Conservation (phyloP, 1,139 yeast genomes). For the Pichia inconspicua region DNA sequence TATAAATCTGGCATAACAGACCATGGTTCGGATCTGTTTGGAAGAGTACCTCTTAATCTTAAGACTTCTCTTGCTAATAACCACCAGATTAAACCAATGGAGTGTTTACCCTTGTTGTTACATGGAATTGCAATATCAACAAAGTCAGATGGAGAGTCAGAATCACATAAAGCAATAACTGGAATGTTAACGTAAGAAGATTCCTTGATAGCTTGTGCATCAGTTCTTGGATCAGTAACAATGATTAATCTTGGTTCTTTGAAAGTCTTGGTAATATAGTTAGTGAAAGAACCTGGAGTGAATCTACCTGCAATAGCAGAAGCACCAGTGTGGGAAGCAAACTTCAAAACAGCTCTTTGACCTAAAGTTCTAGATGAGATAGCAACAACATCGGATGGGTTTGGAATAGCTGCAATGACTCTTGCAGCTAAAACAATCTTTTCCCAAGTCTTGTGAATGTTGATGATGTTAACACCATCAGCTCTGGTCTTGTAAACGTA, state of each 20-base stretch:
- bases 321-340: slow-evolving; percentile 99
- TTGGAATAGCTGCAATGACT: slow-evolving; percentile 98
- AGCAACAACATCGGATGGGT: slow-evolving; percentile 97
- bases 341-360: slow-evolving; percentile 99
- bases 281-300: slow-evolving; percentile 99
- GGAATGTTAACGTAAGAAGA: slow-evolving; percentile 99
- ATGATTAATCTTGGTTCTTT: slow-evolving; percentile 99
- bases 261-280: slow-evolving; percentile 99
- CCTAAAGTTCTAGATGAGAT: slow-evolving; percentile 99
- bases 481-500: slow-evolving; percentile 99
- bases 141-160: slow-evolving; percentile 98
- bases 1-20: slow-evolving; percentile 99
- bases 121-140: slow-evolving; percentile 99
- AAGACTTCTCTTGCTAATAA: slow-evolving; percentile 98
- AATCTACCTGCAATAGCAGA: slow-evolving; percentile 99
- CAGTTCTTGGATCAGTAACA: slow-evolving; percentile 99
- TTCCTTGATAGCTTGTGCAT: slow-evolving; percentile 99
- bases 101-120: slow-evolving; percentile 99
- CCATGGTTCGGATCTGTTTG: slow-evolving; percentile 97
- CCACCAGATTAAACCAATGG: slow-evolving; percentile 99
- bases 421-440: slow-evolving; percentile 99
- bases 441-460: slow-evolving; percentile 99
- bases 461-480: slow-evolving; percentile 98
- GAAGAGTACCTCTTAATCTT: slow-evolving; percentile 97
- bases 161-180: slow-evolving; percentile 97